Base-by-base conservation (phyloP, 495 filamentous ascomycete species). In the Viridothelium virens region DNA sequence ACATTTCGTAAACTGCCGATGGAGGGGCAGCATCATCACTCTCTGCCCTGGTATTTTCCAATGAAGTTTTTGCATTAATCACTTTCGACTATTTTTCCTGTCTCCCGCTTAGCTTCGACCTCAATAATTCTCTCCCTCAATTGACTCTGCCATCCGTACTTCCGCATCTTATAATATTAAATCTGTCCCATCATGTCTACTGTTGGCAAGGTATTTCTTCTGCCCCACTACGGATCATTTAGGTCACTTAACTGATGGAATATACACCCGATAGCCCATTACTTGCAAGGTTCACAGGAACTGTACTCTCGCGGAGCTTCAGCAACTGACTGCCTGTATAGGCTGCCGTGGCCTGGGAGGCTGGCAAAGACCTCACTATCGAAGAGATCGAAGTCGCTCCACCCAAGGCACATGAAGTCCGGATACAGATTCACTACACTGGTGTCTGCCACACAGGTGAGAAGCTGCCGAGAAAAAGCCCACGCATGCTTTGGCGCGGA, bases 361-460 rank as follows among this genome's bases (percentile, higher is more conserved):
- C 95, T 41, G 92, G 87, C 70, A 88, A 96, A 79, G 88, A 91
- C 73, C 83, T 98, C 64, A 87, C 83, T 70, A 81, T 96, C 67
- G 94, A 98, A 79, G 88, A 92, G 68, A 84, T 98, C 72, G 91
- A 98, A 80, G 94, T 98, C 63, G 84, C 82, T 46, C 89, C 95
- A 47, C 94, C 94, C n/a, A 87, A 84, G 76, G 93, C 93, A 53
- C 86, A 95, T 78, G 94, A 98, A 79, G 95, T 98, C 68, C 91
- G 94, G 67, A 96, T 98, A 74, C 79, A 97, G 81, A 90, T 98
- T 74, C 83, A 90, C 78, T 96, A 96, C 82, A 98, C 94, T 46
- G 94, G 94, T 76, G 92, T 98, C 73, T 98, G 94, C 81, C 94
- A 98, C 79, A 98, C 94, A 72, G 91, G 91, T 96, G 78, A 71